Evolutionary conservation across 371 early-diverging fungal species (phyloP).

Genomic region (Actinomucor elegans): DNA sequence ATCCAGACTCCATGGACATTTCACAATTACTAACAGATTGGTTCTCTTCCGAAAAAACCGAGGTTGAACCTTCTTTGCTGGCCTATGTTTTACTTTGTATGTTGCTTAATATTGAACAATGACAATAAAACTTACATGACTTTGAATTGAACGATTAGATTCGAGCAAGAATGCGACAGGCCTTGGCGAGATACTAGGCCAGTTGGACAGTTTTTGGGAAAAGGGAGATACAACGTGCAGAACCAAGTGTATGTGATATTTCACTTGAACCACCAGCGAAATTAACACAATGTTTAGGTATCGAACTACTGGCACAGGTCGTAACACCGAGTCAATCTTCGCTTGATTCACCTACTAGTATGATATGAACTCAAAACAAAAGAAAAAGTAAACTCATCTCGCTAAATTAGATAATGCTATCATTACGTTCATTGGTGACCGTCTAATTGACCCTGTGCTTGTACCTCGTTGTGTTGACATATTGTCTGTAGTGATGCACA

Average conservation of each 20-base stretch:
- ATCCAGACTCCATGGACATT: constrained; percentile 10
- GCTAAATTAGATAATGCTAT: constrained; percentile 14
- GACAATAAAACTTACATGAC: neutral
- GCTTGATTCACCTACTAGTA: constrained; percentile 24
- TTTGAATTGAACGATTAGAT: constrained; percentile 13
- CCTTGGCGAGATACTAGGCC: constrained; percentile 9
- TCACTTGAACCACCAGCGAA: neutral
- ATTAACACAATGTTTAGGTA: too few relatives aligned
- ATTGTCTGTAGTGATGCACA: constrained; percentile 6
- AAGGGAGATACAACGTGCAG: constrained; percentile 4
- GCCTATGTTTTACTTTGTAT: constrained; percentile 35
- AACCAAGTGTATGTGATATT: constrained; percentile 9
- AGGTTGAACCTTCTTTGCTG: constrained; percentile 33
- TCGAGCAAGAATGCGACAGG: constrained; percentile 21
- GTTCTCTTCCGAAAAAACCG: constrained; percentile 26
- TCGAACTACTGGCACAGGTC: constrained; percentile 29
- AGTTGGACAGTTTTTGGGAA: constrained; percentile 14
- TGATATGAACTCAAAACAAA: neutral
- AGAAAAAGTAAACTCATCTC: too few relatives aligned
- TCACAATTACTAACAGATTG: constrained; percentile 18
- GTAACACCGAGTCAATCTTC: constrained; percentile 26
- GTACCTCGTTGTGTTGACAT: constrained; percentile 17
- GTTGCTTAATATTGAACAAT: neutral
- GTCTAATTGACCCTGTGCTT: neutral
- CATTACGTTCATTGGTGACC: constrained; percentile 9